phyloP scores from a whole-genome alignment of 2,329 filamentous ascomycete genomes.

The Neofusicoccum cordaticola region DNA sequence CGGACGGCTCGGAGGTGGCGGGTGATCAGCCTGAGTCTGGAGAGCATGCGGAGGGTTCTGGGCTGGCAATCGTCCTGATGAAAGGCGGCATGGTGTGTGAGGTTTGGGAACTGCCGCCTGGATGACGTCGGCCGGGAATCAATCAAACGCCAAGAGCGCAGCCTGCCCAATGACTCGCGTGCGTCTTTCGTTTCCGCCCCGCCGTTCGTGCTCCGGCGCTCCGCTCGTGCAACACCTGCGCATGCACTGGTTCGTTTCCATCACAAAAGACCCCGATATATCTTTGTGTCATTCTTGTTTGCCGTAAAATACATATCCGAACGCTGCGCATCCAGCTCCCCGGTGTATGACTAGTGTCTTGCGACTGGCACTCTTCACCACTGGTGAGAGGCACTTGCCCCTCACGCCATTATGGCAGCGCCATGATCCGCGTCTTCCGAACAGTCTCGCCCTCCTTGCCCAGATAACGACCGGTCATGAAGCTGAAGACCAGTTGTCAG shows the following conservation, averaged over 20 bases:
- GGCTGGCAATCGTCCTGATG: neutral
- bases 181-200: too few species aligned
- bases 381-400: too few species aligned
- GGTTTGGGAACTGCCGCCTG: neutral
- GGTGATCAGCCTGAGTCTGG: slow-evolving; percentile 17
- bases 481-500: neutral
- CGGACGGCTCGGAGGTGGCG: neutral
- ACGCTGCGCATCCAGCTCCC: too few species aligned
- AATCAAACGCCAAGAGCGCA: too few species aligned
- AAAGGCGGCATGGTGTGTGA: neutral
- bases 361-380: too few species aligned
- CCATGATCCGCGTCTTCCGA: neutral
- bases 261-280: too few species aligned
- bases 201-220: neutral
- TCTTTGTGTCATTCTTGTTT: too few species aligned
- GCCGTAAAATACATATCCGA: too few species aligned
- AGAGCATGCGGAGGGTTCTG: slow-evolving; percentile 16
- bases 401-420: neutral
- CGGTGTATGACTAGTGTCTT: too few species aligned
- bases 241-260: too few species aligned
- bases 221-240: too few species aligned
- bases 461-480: neutral
- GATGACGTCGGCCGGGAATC: neutral
- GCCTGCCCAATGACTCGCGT: neutral
- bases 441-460: neutral